Evolutionary conservation across 495 filamentous ascomycete species (phyloP).

Genomic region (Achaetomiella virescens): DNA sequence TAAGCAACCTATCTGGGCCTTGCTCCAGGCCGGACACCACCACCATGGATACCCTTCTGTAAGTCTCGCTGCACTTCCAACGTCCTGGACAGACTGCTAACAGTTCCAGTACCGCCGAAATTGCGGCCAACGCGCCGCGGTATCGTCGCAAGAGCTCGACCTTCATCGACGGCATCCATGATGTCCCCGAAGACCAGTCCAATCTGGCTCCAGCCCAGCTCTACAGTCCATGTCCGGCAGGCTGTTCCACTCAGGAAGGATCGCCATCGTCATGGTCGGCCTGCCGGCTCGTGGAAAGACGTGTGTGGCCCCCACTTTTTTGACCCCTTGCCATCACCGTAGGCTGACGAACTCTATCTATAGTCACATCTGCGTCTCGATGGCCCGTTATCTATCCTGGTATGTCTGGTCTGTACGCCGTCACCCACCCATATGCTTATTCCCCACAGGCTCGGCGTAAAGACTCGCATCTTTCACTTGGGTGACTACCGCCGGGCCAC

Average conservation of each 20-base stretch:
- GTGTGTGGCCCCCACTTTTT: conserved; percentile 41
- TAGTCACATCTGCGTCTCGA: conserved; percentile 89
- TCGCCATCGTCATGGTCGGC: conserved; percentile 95
- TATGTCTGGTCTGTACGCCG: conserved; percentile 34
- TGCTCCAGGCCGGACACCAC: neutral
- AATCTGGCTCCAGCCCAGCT: conserved; percentile 92
- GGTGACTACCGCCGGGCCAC: conserved; percentile 94
- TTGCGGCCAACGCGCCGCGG: conserved; percentile 77
- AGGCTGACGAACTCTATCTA: neutral
- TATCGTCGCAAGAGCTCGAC: conserved; percentile 84
- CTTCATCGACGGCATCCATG: conserved; percentile 96
- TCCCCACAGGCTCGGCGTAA: conserved; percentile 77
- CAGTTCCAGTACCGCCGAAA: conserved; percentile 64
- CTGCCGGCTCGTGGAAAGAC: conserved; percentile 96
- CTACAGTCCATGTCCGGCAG: conserved; percentile 93
- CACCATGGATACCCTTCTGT: conserved; percentile 76
- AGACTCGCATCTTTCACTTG: conserved; percentile 94
- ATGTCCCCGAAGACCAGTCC: conserved; percentile 67
- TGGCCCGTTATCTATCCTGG: conserved; percentile 94
- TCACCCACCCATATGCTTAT: conserved; percentile 12
- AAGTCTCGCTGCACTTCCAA: conserved; percentile 32
- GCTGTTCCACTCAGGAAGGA: conserved; percentile 93
- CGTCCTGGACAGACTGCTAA: conserved; percentile 12
- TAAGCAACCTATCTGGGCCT: neutral
- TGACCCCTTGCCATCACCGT: neutral